Evolutionary conservation across 1,284 basidiomycete genomes (phyloP), one percentile per base, ranked within the genome.

Genomic region (Trichosporon ovoides): DNA sequence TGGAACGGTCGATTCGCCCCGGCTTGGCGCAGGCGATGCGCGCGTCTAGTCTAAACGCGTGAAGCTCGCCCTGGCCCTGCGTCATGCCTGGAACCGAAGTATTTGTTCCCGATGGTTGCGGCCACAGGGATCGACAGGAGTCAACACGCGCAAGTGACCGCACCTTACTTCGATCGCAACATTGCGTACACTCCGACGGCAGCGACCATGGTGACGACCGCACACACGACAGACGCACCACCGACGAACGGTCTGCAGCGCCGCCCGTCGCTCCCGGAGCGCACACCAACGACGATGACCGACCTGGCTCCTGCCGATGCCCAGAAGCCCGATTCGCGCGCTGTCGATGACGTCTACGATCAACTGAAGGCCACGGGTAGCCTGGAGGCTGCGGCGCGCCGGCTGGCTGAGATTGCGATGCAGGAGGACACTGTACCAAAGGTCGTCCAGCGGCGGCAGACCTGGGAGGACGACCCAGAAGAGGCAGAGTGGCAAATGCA

Each of bases 331-430:
- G 74, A 75, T 65, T 66, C 68, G 18, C 55, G 60, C 11, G 74
- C 74, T 2, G 63, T 75, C 4, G 64, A 65, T 31, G 72, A 74
- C 52, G 70, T 75, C 3, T 68, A 66, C 55, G 43, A 49, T 13
- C 63, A 70, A 35, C 68, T 75, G 3, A 61, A 62, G n/a, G 59
- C 62, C 10, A 72, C 70, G 0, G 74, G 74, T 7, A 63, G 60
- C 10, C 35, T 75, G 6, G 63, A 67, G 28, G 61, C 63, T 2
- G 74, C 74, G 12, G 74, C 72, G 5, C 64, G 61, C 43, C 61
- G 62, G 46, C 65, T 75, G 9, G 60, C 55, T 20, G 56, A 46
- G 31, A 52, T 60, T 9, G 60, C 62, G 1, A 19, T 34, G 16
- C 36, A 38, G 38, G 33, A 16, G n/a, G 57, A 53, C 12, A 22